A percentile compares a stretch with the other conserved stretches of the same genome.
Conservation (phyloP, 257 asterid species). For the Solanum raphanifolium region DNA sequence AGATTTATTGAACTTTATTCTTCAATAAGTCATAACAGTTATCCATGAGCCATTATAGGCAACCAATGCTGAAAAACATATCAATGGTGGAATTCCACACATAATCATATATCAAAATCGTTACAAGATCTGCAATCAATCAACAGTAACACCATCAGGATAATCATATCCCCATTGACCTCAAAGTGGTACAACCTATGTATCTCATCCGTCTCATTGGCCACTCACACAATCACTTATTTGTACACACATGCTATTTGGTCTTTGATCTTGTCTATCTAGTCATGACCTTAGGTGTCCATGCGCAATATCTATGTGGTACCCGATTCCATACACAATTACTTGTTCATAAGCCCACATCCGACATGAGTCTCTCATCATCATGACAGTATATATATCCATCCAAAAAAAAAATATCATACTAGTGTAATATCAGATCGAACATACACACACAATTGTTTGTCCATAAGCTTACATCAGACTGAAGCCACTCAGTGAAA, state of each 20-base stretch:
- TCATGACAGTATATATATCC: too few species aligned
- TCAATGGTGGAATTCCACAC: neutral
- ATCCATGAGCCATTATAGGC: neutral
- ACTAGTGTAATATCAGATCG: neutral
- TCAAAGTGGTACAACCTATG: neutral
- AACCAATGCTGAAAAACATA: neutral
- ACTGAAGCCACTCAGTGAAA: too few species aligned
- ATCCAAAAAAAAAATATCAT: neutral
- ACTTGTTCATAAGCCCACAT: neutral
- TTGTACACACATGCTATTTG: neutral
- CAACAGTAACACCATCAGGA: neutral
- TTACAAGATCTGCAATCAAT: neutral
- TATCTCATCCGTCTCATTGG: neutral
- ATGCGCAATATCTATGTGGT: neutral
- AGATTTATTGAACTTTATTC: neutral
- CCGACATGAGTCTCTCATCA: neutral
- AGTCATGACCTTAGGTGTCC: neutral
- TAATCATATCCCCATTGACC: neutral
- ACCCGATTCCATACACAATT: neutral
- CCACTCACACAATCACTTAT: neutral
- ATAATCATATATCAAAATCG: neutral
- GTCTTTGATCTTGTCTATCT: neutral
- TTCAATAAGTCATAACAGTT: neutral
- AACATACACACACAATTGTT: neutral
- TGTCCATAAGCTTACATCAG: neutral